A percentile compares a stretch with the other conserved stretches of the same genome.
Conservation (phyloP, 257 asterid genomes). For the Euphrasia confusa region DNA sequence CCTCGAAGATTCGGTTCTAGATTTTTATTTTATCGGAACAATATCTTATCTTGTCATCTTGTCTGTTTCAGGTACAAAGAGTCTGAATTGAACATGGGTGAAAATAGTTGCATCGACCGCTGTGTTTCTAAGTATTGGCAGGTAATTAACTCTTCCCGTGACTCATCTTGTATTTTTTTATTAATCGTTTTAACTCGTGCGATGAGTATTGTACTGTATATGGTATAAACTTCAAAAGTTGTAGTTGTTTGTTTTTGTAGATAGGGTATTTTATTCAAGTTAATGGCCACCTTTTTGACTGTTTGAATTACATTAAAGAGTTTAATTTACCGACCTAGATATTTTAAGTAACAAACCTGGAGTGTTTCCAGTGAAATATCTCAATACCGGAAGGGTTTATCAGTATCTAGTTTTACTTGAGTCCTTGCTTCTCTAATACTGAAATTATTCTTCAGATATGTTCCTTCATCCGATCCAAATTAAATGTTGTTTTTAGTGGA, state of each 20-base stretch:
- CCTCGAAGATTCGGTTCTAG: background rate
- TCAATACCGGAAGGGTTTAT: too few species aligned
- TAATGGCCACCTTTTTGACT: background rate
- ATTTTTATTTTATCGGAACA: constrained; percentile 1
- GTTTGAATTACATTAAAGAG: background rate
- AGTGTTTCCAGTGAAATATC: too few species aligned
- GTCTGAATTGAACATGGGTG: constrained; percentile 90
- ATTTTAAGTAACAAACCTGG: too few species aligned
- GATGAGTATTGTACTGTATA: background rate
- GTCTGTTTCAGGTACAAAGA: constrained; percentile 62
- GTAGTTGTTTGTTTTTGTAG: background rate
- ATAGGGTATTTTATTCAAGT: background rate
- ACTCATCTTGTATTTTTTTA: constrained; percentile 2
- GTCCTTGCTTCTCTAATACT: too few species aligned
- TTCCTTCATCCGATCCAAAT: too few species aligned
- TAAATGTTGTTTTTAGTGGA: too few species aligned
- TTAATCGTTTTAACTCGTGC: background rate
- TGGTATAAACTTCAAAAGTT: background rate
- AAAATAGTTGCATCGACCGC: constrained; percentile 83
- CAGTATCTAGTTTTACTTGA: too few species aligned
- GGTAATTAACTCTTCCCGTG: constrained; percentile 22
- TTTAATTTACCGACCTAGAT: background rate
- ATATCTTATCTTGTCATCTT: background rate
- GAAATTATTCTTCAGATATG: too few species aligned
- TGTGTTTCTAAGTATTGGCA: constrained; percentile 89